Percentiles rank a stretch among this genome's conserved stretches.
phyloP scores from a whole-genome alignment of 345 rosid species.

The Camelina laxa region DNA sequence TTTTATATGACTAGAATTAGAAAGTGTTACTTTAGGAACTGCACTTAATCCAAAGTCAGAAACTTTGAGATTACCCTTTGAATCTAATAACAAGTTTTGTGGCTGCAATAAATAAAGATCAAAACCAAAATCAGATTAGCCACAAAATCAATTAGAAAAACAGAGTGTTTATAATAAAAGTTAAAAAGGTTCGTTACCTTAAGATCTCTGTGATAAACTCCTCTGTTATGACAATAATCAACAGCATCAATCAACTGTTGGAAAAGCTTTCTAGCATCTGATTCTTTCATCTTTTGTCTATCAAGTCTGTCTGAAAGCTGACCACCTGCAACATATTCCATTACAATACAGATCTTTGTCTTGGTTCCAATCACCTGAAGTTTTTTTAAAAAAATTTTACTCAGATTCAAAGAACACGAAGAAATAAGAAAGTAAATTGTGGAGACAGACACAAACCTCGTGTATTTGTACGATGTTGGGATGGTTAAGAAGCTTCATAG shows the following conservation, averaged over 20 bases:
- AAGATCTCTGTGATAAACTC: constrained; percentile 89
- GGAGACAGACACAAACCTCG: constrained; percentile 57
- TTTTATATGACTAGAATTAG: constrained; percentile 19
- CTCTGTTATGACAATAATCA: constrained; percentile 82
- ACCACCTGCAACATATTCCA: constrained; percentile 88
- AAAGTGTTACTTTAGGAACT: constrained; percentile 57
- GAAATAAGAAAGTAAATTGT: background rate
- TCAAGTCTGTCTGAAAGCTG: constrained; percentile 87
- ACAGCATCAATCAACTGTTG: constrained; percentile 90
- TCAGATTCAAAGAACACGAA: constrained; percentile 21
- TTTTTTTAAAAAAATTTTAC: background rate
- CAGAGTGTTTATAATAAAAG: background rate
- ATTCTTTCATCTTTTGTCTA: constrained; percentile 61
- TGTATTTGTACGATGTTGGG: constrained; percentile 78
- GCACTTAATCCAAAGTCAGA: constrained; percentile 91
- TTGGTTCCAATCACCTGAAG: constrained; percentile 85
- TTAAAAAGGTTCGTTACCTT: constrained; percentile 53
- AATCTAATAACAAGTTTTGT: constrained; percentile 78
- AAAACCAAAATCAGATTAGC: constrained; percentile 26
- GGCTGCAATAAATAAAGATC: constrained; percentile 58
- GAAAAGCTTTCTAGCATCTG: constrained; percentile 77
- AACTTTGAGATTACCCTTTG: constrained; percentile 77
- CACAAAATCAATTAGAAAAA: background rate
- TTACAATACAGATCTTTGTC: constrained; percentile 81
- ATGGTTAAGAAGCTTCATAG: constrained; percentile 89